Evolutionary conservation across 2,329 filamentous ascomycete species (phyloP).

Genomic region (Torrubiella hemipterigena): DNA sequence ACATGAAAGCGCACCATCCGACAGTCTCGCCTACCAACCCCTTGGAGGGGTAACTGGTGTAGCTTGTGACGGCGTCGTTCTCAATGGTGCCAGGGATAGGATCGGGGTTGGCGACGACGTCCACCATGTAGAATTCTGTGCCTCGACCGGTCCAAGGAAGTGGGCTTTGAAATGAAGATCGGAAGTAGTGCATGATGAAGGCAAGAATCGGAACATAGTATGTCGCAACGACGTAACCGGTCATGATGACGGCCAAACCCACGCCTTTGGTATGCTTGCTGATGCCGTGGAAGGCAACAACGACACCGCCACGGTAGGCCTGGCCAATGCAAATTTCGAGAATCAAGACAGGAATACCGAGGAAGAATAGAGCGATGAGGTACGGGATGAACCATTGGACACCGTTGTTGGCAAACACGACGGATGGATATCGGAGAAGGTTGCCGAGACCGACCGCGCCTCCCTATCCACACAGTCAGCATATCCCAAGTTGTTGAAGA

Average conservation of each 20-base stretch:
- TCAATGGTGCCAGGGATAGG: conserved; percentile 18
- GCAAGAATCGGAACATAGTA: conserved; percentile 43
- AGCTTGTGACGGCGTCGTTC: conserved; percentile 22
- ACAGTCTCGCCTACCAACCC: conserved; percentile 38
- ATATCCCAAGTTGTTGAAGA: neutral
- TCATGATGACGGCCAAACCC: conserved; percentile 35
- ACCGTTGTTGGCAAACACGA: conserved; percentile 43
- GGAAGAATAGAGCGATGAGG: conserved; percentile 33
- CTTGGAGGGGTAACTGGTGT: conserved; percentile 27
- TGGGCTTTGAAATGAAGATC: conserved; percentile 36
- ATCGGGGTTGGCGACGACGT: conserved; percentile 29
- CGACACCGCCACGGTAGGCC: conserved; percentile 37
- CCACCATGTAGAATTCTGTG: conserved; percentile 31
- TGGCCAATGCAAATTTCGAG: conserved; percentile 56
- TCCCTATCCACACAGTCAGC: conserved; percentile 17
- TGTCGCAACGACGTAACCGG: conserved; percentile 35
- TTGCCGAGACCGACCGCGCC: conserved; percentile 42
- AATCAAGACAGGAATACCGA: conserved; percentile 40
- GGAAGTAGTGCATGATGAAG: conserved; percentile 45
- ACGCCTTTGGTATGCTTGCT: conserved; percentile 36
- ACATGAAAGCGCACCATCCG: conserved; percentile 41
- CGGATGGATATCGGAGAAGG: conserved; percentile 40
- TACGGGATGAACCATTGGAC: conserved; percentile 46
- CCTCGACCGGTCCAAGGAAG: conserved; percentile 35
- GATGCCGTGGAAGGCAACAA: conserved; percentile 36